phyloP scores from a whole-genome alignment of 495 filamentous ascomycete species.

The Astrothelium macrocarpum region DNA sequence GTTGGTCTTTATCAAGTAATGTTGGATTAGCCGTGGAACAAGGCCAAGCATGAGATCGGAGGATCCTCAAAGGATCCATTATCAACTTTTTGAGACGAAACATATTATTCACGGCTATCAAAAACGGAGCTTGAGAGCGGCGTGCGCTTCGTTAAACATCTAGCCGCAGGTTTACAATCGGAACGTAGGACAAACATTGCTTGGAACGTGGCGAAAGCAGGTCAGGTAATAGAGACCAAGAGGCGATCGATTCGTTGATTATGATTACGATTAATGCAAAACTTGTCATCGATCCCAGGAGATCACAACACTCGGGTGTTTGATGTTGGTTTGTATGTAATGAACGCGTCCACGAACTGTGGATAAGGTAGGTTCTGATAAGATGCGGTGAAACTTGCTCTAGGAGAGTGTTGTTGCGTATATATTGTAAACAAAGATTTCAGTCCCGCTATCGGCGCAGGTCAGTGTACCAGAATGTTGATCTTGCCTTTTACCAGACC shows the following conservation, averaged over 20 bases:
- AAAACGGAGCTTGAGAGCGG: background rate
- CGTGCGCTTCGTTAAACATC: too few species aligned
- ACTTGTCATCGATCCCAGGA: too few species aligned
- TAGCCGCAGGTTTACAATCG: too few species aligned
- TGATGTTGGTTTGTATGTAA: too few species aligned
- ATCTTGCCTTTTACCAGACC: constrained; percentile 34
- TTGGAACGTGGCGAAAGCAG: too few species aligned
- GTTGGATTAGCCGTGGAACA: background rate
- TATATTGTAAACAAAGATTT: constrained; percentile 5
- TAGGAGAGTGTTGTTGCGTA: constrained; percentile 5
- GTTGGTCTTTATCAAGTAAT: constrained; percentile 2
- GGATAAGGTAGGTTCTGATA: background rate
- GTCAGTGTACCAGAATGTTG: constrained; percentile 27
- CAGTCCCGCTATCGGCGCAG: constrained; percentile 17
- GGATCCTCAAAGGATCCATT: background rate
- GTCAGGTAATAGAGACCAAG: too few species aligned
- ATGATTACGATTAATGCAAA: too few species aligned
- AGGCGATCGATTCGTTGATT: too few species aligned
- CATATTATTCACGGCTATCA: background rate
- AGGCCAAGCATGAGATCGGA: constrained; percentile 3
- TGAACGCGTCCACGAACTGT: background rate
- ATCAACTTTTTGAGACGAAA: background rate
- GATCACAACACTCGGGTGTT: too few species aligned
- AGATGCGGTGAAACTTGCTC: background rate
- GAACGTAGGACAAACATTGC: too few species aligned